Base-by-base conservation (phyloP, 176 grass and related monocot genomes). In the Raddia guianensis region DNA sequence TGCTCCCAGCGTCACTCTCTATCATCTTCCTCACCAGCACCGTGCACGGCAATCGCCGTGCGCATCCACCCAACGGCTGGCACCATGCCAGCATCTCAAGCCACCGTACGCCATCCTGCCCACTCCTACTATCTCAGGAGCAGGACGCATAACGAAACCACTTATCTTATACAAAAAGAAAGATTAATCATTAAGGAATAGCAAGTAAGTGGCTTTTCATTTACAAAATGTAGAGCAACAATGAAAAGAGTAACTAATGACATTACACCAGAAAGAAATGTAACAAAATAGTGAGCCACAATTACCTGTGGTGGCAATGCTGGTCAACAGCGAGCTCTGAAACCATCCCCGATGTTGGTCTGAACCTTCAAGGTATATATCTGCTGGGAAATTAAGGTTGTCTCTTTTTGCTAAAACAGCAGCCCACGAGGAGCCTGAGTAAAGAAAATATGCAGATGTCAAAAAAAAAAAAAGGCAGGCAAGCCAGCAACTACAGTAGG, bases 291-390 rank as follows among this genome's bases (percentile, higher is more conserved):
- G 70, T 76, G 44, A 14, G 20, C 18, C 6, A 59, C 55, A 75
- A 45, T 84, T 89, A 98, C 95, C 95, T 93, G 92, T 98, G 43
- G 95, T 82, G 58, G 95, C 95, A 89, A 98, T 89, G 86, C 95
- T 93, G 47, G 95, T 98, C 57, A 98, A 86, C 58, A 95, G 79
- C 64, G 95, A 98, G 84, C 95, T 98, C 67, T 98, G 95, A 48
- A 98, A 98, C 95, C 95, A 98, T 77, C 95, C 95, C 62, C 95
- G 90, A 82, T 98, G 95, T 77, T 98, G 92, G 81, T 98, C 92
- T 75, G 92, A 91, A 82, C 95, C 95, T 93, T 98, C 95, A 76
- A 98, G 92, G 73, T 98, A 98, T 76, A 95, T 68, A 85, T 98
- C 89, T 33, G 95, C 92, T 18, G 95, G 95, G 69, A 93, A 93